Conservation (phyloP, 129 eudicot species). For the Logfia minima region DNA sequence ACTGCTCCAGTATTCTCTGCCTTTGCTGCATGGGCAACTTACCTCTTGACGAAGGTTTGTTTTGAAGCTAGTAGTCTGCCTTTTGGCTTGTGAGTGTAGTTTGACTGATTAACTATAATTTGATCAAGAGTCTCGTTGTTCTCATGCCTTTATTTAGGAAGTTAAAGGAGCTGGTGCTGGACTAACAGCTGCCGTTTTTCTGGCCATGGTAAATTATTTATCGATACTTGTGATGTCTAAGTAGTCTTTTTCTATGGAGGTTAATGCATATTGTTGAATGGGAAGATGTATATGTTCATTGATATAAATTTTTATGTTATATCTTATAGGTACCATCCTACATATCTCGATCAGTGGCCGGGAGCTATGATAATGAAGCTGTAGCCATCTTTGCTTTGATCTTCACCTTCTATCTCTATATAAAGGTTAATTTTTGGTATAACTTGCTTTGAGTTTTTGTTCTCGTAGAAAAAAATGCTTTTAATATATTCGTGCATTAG, state of each 20-base stretch:
- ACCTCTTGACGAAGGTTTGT: slow-evolving; percentile 81
- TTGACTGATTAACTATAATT: background rate
- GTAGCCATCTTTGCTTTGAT: slow-evolving; percentile 98
- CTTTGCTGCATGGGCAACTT: slow-evolving; percentile 96
- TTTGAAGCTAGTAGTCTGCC: slow-evolving; percentile 15
- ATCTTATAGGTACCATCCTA: slow-evolving; percentile 89
- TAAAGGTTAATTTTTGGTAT: slow-evolving; percentile 54
- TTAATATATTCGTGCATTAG: background rate
- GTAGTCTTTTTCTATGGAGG: background rate
- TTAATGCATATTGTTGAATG: background rate
- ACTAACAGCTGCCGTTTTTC: slow-evolving; percentile 87
- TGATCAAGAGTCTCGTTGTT: slow-evolving; percentile 25
- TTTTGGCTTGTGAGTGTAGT: background rate
- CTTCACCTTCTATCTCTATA: slow-evolving; percentile 87
- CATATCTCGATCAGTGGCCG: slow-evolving; percentile 98
- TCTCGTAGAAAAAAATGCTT: background rate
- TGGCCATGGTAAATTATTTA: slow-evolving; percentile 71
- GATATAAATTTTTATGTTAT: slow-evolving; percentile 13
- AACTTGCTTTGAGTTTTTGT: slow-evolving; percentile 4
- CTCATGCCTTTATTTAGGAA: slow-evolving; percentile 53
- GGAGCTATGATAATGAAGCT: slow-evolving; percentile 99
- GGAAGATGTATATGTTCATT: background rate
- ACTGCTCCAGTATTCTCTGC: slow-evolving; percentile 98
- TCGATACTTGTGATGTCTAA: slow-evolving; percentile 9
- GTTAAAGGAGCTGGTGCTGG: slow-evolving; percentile 98